These are phyloP conservation scores for Penicillium olsonii DNA, from an alignment of 2,329 filamentous ascomycete genomes.

Conservation along the genomic window DNA sequence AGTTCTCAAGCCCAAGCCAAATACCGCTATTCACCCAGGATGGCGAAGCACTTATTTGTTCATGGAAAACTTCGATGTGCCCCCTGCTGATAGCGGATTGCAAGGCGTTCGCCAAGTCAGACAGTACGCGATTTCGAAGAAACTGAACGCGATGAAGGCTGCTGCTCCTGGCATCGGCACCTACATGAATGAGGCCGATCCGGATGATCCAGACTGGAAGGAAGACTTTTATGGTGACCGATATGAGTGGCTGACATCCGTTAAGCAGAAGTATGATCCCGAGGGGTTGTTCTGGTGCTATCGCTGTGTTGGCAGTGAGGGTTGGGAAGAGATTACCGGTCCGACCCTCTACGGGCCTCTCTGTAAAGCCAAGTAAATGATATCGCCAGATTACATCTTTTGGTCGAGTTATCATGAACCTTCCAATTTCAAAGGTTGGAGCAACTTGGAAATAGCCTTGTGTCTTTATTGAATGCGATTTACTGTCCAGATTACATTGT, in stretches of 20 bases:
- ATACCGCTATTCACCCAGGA: constrained; percentile 52
- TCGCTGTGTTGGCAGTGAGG: no score
- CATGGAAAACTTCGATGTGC: constrained; percentile 7
- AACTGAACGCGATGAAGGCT: constrained; percentile 32
- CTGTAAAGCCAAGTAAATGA: no score
- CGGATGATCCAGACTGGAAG: constrained; percentile 15
- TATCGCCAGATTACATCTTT: no score
- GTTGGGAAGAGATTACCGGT: no score
- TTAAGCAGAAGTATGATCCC: constrained; percentile 6
- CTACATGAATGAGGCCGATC: constrained; percentile 39
- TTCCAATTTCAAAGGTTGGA: no score
- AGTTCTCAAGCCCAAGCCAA: constrained; percentile 35
- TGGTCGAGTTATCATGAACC: no score
- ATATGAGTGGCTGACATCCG: neutral
- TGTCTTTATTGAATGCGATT: no score
- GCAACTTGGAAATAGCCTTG: no score
- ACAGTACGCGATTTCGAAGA: constrained; percentile 34
- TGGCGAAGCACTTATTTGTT: constrained; percentile 51
- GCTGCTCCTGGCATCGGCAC: constrained; percentile 35
- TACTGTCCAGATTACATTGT: no score
- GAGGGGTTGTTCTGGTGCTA: constrained; percentile 18
- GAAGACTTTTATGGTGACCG: neutral
- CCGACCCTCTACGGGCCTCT: no score
- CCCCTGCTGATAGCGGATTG: no score
- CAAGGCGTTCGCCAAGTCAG: constrained; percentile 29